phyloP scores from a whole-genome alignment of 495 filamentous ascomycete genomes.

The Penicillium canariense region DNA sequence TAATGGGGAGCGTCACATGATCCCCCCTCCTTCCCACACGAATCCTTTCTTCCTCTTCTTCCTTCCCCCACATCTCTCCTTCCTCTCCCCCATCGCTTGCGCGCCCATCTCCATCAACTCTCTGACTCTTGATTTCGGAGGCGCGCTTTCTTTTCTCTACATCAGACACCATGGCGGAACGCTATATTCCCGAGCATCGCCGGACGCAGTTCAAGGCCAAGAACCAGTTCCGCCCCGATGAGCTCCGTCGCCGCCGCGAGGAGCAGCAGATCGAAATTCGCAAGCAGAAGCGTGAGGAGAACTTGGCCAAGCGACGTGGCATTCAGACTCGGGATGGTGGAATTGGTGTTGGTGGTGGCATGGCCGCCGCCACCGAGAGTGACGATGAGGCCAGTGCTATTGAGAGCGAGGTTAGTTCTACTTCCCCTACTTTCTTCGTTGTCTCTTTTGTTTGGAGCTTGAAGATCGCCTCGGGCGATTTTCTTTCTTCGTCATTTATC shows the following conservation, averaged over 20 bases:
- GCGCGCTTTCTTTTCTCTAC: constrained; percentile 35
- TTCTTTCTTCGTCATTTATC: background rate
- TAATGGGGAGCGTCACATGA: constrained; percentile 21
- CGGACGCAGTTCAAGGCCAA: constrained; percentile 99
- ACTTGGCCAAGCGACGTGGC: constrained; percentile 95
- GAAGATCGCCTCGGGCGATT: background rate
- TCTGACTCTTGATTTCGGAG: constrained; percentile 24
- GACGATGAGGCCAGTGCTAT: constrained; percentile 94
- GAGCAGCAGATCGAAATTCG: constrained; percentile 99
- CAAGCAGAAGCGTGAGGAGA: constrained; percentile 97
- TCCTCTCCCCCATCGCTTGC: constrained; percentile 25
- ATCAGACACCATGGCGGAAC: constrained; percentile 81
- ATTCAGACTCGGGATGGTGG: constrained; percentile 72
- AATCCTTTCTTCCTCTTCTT: constrained; percentile 31
- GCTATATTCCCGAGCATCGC: constrained; percentile 99
- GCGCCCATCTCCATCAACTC: constrained; percentile 31
- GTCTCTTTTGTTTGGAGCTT: background rate
- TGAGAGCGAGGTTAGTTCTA: constrained; percentile 85
- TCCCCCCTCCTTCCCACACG: constrained; percentile 30
- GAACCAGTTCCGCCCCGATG: constrained; percentile 96
- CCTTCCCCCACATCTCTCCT: constrained; percentile 28
- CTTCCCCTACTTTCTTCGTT: constrained; percentile 7
- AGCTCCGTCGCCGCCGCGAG: constrained; percentile 96
- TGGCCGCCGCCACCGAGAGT: constrained; percentile 88
- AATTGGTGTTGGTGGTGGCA: constrained; percentile 75